Conservation (phyloP, 345 rosid species). For the Linum tenue region DNA sequence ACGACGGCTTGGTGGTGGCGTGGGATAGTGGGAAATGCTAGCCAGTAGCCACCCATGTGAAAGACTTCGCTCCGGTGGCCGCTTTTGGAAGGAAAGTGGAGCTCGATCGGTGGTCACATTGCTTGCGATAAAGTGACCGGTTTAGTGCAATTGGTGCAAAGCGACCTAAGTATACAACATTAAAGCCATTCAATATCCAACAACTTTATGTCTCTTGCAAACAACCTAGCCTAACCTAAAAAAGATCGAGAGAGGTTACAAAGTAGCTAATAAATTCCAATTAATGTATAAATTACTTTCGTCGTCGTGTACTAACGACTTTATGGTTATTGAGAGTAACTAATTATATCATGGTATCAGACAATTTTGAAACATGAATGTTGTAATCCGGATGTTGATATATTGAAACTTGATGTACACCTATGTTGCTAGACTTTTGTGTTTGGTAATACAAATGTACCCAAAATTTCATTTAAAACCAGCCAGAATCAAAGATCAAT, state of each 20-base stretch:
- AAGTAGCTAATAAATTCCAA: too few species aligned
- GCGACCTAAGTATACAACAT: background rate
- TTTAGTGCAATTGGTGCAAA: background rate
- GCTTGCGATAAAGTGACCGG: background rate
- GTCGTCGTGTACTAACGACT: too few species aligned
- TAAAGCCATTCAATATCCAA: background rate
- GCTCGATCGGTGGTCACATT: background rate
- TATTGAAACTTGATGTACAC: too few species aligned
- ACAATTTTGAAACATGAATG: too few species aligned
- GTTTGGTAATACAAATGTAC: too few species aligned
- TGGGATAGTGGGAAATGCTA: background rate
- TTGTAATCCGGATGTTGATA: too few species aligned
- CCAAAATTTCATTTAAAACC: too few species aligned
- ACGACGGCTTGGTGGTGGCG: background rate
- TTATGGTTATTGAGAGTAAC: too few species aligned
- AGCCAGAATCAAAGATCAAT: too few species aligned
- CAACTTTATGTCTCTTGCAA: background rate
- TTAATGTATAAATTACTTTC: too few species aligned
- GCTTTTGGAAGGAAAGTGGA: background rate
- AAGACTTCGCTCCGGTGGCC: background rate
- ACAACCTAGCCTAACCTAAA: background rate
- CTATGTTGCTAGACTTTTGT: too few species aligned
- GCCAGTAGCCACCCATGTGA: background rate
- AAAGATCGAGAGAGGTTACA: background rate
- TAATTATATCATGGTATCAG: too few species aligned